phyloP scores from a whole-genome alignment of 139 green algal species.

The Chlorella sp. region DNA sequence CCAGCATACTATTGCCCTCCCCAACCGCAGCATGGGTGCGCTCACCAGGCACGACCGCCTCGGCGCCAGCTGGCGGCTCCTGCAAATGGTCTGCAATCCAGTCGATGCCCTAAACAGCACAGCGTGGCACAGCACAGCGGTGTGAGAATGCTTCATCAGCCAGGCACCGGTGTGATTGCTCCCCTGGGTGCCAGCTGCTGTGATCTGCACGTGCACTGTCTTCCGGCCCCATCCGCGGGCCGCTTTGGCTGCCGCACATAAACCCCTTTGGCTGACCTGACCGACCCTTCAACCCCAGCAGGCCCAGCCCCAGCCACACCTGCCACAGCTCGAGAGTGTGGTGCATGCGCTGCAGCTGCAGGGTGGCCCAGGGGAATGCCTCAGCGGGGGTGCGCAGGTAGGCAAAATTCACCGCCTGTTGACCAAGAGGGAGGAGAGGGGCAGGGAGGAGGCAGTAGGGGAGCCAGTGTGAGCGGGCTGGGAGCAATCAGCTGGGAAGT shows the following conservation, averaged over 20 bases:
- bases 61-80: neutral
- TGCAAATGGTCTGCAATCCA: neutral
- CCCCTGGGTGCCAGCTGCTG: no score
- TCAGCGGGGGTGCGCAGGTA: neutral
- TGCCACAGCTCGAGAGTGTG: constrained; percentile 35
- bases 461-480: no score
- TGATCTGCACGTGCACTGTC: no score
- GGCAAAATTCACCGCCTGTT: constrained; percentile 32
- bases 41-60: constrained; percentile 12
- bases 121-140: no score
- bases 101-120: neutral
- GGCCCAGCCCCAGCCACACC: neutral
- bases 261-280: no score
- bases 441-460: no score
- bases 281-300: no score
- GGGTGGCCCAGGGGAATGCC: constrained; percentile 13
- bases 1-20: neutral
- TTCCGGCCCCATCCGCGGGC: no score
- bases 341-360: constrained; percentile 15
- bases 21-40: no score
- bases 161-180: no score
- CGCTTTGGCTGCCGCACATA: no score
- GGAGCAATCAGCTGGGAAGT: neutral
- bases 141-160: neutral
- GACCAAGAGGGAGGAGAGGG: neutral